Evolutionary conservation across 2,329 filamentous ascomycete genomes (phyloP).

Genomic region (Cytospora leucostoma): DNA sequence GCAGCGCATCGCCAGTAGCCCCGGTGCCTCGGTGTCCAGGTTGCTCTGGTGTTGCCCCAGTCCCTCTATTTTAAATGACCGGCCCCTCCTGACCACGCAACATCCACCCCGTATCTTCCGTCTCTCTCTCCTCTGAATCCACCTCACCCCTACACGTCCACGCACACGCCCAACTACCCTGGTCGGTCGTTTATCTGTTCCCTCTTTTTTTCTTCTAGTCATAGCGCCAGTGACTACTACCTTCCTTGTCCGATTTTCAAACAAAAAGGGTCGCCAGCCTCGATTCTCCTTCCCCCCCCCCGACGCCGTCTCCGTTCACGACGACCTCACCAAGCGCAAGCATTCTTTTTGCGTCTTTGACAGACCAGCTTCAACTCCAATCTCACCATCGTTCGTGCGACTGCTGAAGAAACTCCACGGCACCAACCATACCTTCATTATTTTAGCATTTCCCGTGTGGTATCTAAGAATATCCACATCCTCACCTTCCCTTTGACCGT

Average conservation of each 20-base stretch:
- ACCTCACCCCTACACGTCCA: background rate
- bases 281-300: conserved; percentile 10
- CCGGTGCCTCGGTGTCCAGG: conserved; percentile 9
- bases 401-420: background rate
- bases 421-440: conserved; percentile 10
- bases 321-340: conserved; percentile 7
- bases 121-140: background rate
- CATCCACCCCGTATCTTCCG: conserved; percentile 1
- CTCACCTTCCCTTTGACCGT: conserved; percentile 20
- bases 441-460: background rate
- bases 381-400: conserved; percentile 2
- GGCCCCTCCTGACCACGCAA: conserved; percentile 17
- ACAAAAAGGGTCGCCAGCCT: conserved; percentile 26
- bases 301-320: conserved; percentile 12
- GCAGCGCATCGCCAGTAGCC: background rate
- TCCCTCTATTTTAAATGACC: conserved; percentile 19
- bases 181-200: background rate
- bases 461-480: conserved; percentile 3
- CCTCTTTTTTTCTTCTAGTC: background rate
- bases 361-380: conserved; percentile 42
- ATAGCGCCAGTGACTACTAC: background rate
- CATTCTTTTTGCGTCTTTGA: conserved; percentile 51
- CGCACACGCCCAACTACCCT: background rate
- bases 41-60: conserved; percentile 4
- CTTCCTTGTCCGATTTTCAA: conserved; percentile 2